Percentiles rank a stretch among this genome's conserved stretches.
Evolutionary conservation across 106 monocot genomes (phyloP).

Genomic region (Cymbidium sinense): DNA sequence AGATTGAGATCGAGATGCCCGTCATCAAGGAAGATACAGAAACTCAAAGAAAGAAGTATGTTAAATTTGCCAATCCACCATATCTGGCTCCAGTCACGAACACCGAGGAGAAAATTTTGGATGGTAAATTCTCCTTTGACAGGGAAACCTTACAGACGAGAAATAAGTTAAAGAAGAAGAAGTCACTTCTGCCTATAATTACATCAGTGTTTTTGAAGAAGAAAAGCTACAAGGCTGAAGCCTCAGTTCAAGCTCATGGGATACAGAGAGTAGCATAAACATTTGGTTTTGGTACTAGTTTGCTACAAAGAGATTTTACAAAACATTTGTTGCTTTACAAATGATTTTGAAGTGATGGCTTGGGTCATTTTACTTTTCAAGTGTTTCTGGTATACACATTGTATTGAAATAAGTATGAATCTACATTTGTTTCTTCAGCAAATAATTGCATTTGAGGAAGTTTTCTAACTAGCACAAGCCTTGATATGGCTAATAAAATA

Average conservation of each 20-base stretch:
- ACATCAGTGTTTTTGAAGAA: constrained; percentile 38
- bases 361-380: neutral
- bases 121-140: constrained; percentile 21
- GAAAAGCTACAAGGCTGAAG: constrained; percentile 15
- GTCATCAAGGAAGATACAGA: neutral
- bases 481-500: no score
- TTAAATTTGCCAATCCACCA: constrained; percentile 52
- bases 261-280: neutral
- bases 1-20: constrained; percentile 11
- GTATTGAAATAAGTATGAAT: neutral
- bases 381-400: neutral
- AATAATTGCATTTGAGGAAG: neutral
- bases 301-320: neutral
- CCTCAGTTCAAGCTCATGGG: neutral
- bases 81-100: constrained; percentile 19
- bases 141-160: constrained; percentile 1
- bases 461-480: no score
- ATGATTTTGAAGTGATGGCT: neutral
- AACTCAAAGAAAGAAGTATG: constrained; percentile 37
- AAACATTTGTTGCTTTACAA: neutral
- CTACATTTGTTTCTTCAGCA: neutral
- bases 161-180: constrained; percentile 32
- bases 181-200: constrained; percentile 30
- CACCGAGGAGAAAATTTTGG: constrained; percentile 12
- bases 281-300: neutral